Base-by-base conservation (phyloP, 2,329 filamentous ascomycete genomes). In the Trichoderma oligosporum region DNA sequence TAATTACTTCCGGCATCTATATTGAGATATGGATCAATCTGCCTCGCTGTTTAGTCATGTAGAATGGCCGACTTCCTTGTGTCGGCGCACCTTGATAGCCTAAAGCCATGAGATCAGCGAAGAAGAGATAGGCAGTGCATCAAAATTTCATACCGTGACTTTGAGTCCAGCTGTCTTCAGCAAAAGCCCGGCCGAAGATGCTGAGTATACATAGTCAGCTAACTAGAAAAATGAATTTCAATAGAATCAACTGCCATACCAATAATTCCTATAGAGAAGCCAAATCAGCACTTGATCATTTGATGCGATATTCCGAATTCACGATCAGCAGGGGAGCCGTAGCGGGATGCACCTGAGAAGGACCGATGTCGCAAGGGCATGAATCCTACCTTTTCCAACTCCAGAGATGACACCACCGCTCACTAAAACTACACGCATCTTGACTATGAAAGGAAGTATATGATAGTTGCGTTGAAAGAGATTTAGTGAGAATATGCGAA, bases 161-260 rank as follows among this genome's bases (percentile, higher is more conserved):
- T 61, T 61, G 16, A 67, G 62, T 20, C 66, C 66, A 7, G 60
- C 59, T 2, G 65, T 64, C 60, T 67, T 67, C 56, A 70, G 66
- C 56, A 72, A 57, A 56, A 91, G 77, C 47, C 87, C 88, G 36
- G 86, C 85, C 57, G 83, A 86, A 66, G 85, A 88, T 72, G 86
- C 86, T 84, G 53, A 14, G 14, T 29, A 14, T 12, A 7, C 2
- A 22, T 20, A 18, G 20, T 56, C 12, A 48, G 27, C 5, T n/a
- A 16, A 20, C 16, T 11, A 7, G 33, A 24, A 20, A 18, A 35
- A 12, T 2, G 38, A 12, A 41, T 29, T 18, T n/a, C n/a, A n/a
- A n/a, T n/a, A n/a, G 12, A 20, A n/a, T 9, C 22, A 11, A 24
- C 18, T 46, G 25, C 14, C 57, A 56, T 62, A 62, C 61, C 61